phyloP scores from a whole-genome alignment of 2,329 filamentous ascomycete species.

The Apiospora aurea region DNA sequence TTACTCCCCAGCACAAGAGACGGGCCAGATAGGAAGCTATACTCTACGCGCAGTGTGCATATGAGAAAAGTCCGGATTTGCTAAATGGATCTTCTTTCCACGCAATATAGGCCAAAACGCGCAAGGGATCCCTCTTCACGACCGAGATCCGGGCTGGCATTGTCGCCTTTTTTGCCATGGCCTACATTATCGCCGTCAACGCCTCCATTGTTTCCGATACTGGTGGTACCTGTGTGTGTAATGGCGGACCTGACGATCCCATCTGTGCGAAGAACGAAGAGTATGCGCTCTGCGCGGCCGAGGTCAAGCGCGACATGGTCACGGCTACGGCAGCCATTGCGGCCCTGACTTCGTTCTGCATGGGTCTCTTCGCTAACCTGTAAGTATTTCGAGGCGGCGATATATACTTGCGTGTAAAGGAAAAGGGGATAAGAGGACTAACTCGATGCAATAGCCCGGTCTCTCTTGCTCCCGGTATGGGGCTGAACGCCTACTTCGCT shows the following conservation, averaged over 20 bases:
- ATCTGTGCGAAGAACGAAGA: slow-evolving; percentile 61
- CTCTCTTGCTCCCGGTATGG: slow-evolving; percentile 77
- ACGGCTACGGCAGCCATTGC: slow-evolving; percentile 87
- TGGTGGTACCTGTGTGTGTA: slow-evolving; percentile 74
- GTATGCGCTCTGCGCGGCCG: slow-evolving; percentile 69
- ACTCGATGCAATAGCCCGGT: slow-evolving; percentile 57
- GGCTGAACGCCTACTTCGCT: slow-evolving; percentile 86
- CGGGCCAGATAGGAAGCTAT: neutral
- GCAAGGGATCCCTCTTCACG: slow-evolving; percentile 78
- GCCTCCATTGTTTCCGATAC: slow-evolving; percentile 41
- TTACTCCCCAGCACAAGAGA: neutral
- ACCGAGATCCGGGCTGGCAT: slow-evolving; percentile 86
- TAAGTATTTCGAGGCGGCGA: slow-evolving; percentile 40
- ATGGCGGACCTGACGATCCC: slow-evolving; percentile 55
- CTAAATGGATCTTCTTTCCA: slow-evolving; percentile 5
- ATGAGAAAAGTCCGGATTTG: slow-evolving; percentile 10
- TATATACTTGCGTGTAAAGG: too few relatives aligned
- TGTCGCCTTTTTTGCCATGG: slow-evolving; percentile 75
- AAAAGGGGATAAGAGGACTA: neutral
- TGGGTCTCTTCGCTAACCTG: slow-evolving; percentile 85
- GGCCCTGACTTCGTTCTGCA: slow-evolving; percentile 79
- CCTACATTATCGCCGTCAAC: slow-evolving; percentile 54
- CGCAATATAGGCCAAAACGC: slow-evolving; percentile 65
- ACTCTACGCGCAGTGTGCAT: neutral
- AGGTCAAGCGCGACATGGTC: slow-evolving; percentile 78